Evolutionary conservation across 1,284 basidiomycete genomes (phyloP).

Genomic region (Sphaerobolus stellatus): DNA sequence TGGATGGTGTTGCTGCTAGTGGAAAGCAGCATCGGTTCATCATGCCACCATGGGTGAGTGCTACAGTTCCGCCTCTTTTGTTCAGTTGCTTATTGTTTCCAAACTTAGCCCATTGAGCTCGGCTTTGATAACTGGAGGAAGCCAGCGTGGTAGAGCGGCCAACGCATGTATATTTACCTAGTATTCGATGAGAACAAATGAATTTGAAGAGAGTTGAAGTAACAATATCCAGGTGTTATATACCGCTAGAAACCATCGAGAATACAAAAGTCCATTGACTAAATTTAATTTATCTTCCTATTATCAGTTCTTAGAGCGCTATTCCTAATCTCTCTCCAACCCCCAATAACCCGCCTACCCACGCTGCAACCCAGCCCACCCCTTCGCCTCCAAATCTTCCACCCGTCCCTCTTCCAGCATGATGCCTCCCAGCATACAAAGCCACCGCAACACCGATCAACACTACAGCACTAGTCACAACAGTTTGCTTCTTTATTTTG

Average conservation of each 20-base stretch:
- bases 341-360: constrained; percentile 7
- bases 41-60: constrained; percentile 65
- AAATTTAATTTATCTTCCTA: too few species aligned
- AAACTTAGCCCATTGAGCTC: constrained; percentile 54
- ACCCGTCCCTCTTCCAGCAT: not conserved
- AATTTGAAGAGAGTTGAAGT: not conserved
- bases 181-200: not conserved
- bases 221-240: not conserved
- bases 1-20: constrained; percentile 65
- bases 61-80: constrained; percentile 9
- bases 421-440: constrained; percentile 38
- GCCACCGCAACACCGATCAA: constrained; percentile 68
- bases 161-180: too few species aligned
- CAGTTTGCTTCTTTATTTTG: constrained; percentile 39
- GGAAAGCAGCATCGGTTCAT: constrained; percentile 71
- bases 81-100: constrained; percentile 11
- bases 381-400: not conserved
- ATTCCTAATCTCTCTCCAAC: constrained; percentile 4
- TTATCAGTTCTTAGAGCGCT: not conserved
- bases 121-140: constrained; percentile 65
- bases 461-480: constrained; percentile 62
- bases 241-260: too few species aligned
- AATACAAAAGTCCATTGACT: too few species aligned
- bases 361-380: not conserved
- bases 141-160: not conserved